These are phyloP conservation scores for Neocucurbitaria cava DNA, from an alignment of 2,329 filamentous ascomycete genomes.

Conservation along the genomic window DNA sequence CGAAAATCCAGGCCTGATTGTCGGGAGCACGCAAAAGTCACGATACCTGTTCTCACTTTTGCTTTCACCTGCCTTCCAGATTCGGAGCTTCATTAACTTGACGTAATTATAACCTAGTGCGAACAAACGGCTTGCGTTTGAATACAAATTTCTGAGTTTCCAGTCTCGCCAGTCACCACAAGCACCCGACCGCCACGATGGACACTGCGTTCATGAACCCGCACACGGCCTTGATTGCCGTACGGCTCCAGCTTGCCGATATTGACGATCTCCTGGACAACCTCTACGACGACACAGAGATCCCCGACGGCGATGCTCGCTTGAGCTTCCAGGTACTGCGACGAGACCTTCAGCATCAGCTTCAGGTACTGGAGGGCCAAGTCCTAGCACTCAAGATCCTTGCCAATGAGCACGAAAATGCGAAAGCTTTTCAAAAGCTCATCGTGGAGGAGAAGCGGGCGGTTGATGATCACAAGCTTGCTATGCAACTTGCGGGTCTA, in stretches of 20 bases:
- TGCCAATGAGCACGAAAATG: constrained; percentile 8
- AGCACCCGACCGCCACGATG: constrained; percentile 3
- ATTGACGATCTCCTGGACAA: constrained; percentile 4
- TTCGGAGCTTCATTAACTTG: no score
- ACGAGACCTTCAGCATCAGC: constrained; percentile 4
- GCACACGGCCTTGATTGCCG: constrained; percentile 14
- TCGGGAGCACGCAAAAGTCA: neutral
- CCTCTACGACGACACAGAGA: constrained; percentile 2
- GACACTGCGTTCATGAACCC: constrained; percentile 16
- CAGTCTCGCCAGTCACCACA: neutral
- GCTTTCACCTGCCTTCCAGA: neutral
- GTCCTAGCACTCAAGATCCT: constrained; percentile 18
- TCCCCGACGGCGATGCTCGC: constrained; percentile 6
- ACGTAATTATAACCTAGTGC: no score
- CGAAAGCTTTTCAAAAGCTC: constrained; percentile 10
- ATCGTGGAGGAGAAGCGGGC: constrained; percentile 21
- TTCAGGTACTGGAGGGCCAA: constrained; percentile 15
- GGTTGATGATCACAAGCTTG: constrained; percentile 18
- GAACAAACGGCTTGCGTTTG: no score
- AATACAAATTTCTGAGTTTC: no score
- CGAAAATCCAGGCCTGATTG: neutral
- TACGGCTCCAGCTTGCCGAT: constrained; percentile 19
- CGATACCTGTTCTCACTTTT: neutral
- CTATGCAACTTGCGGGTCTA: constrained; percentile 9
- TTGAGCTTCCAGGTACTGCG: constrained; percentile 4